Evolutionary conservation across 2,329 filamentous ascomycete species (phyloP).

Genomic region (Cadophora malorum): DNA sequence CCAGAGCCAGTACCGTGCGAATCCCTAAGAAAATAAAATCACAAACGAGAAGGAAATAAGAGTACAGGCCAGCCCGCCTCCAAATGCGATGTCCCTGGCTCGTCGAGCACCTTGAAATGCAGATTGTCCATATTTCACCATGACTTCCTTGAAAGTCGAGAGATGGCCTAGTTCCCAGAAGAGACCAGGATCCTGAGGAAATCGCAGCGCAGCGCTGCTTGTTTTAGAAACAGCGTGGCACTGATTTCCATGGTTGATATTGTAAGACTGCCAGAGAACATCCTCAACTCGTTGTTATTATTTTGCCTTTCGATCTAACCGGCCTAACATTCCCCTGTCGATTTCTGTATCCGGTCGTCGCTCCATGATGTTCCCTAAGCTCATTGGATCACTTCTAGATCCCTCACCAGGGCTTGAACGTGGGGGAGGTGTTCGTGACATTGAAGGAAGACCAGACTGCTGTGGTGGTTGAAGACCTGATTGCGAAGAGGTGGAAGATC

Average conservation of each 20-base stretch:
- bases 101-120: background rate
- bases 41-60: slow-evolving; percentile 27
- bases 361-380: slow-evolving; percentile 45
- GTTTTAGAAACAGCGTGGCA: background rate
- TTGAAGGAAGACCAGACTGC: slow-evolving; percentile 36
- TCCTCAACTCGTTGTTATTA: slow-evolving; percentile 17
- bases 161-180: background rate
- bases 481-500: slow-evolving; percentile 42
- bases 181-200: background rate
- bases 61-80: slow-evolving; percentile 28
- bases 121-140: background rate
- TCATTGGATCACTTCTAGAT: slow-evolving; percentile 43
- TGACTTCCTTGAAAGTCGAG: background rate
- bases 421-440: slow-evolving; percentile 43
- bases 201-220: background rate
- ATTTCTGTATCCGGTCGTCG: slow-evolving; percentile 43
- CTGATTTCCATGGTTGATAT: background rate
- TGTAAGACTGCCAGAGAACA: slow-evolving; percentile 19
- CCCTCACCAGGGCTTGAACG: slow-evolving; percentile 41
- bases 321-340: slow-evolving; percentile 44
- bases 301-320: slow-evolving; percentile 41
- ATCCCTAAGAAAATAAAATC: slow-evolving; percentile 20
- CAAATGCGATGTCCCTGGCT: slow-evolving; percentile 9
- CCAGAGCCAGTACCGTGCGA: slow-evolving; percentile 16
- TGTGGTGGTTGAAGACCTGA: slow-evolving; percentile 41